Base-by-base conservation (phyloP, 2,329 filamentous ascomycete species). In the Talaromyces sp. region DNA sequence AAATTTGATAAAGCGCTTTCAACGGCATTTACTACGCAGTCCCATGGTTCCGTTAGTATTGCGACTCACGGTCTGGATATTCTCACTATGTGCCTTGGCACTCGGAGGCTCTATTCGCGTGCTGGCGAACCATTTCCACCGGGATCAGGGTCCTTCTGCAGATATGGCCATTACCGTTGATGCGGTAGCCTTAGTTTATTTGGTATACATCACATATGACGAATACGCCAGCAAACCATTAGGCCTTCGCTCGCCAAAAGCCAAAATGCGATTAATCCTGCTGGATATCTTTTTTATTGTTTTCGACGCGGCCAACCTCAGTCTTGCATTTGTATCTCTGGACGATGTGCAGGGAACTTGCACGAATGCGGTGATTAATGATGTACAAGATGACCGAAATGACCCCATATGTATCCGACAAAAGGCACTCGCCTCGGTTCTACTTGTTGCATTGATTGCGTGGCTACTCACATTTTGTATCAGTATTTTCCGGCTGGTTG, bases 241-340 rank as follows among this genome's bases (percentile, higher is more conserved):
- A 22, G 95, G 95, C 1, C 82, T 99, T 67, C 90, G 96, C 51
- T 89, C 89, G 6, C 88, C 92, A 10, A 89, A 89, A 65, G 90
- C 92, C 58, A 99, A 99, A 77, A 91, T 96, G 69, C 88, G 91
- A 15, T 86, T 99, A 59, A 91, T 98, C 67, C 87, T 99, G 63
- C 86, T 97, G 65, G 95, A 99, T 78, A 84, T 99, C 3, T 89
- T 97, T 73, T 99, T 99, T 76, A 97, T 99, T 73, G 93, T 98
- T 49, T 97, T 99, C 81, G 94, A 97, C 77, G 93, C 93, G 3
- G 93, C 93, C 61, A 98, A 97, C 79, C 86, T 96, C 29, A 91
- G 92, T 47, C 82, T 99, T 69, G 93, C 94, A 1, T 97, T 97
- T 75, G 91, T 92, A 74, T 90, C 92, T 8, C 81, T 97, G 63